A percentile compares a stretch with the other conserved stretches of the same genome.
These are phyloP conservation scores for Populus nigra DNA, from an alignment of 345 rosid genomes.

Conservation along the genomic window DNA sequence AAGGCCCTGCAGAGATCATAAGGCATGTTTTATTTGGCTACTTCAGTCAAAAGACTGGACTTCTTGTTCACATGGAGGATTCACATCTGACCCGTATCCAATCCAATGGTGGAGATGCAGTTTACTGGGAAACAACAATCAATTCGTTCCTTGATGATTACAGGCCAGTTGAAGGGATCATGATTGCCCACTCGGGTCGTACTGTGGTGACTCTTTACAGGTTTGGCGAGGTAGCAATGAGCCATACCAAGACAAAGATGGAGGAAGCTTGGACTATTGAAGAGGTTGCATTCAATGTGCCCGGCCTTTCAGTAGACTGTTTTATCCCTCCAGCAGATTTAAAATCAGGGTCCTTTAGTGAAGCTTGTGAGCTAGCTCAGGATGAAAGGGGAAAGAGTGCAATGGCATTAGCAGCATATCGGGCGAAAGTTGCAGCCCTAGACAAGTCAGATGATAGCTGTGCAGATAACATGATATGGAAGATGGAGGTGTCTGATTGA, in stretches of 20 bases:
- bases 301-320: constrained; percentile 80
- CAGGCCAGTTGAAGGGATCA: constrained; percentile 81
- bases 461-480: constrained; percentile 40
- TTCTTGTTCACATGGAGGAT: constrained; percentile 79
- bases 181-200: constrained; percentile 93
- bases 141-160: constrained; percentile 79
- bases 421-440: constrained; percentile 70
- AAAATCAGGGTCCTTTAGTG: constrained; percentile 52
- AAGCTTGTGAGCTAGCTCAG: constrained; percentile 59
- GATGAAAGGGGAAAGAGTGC: constrained; percentile 61
- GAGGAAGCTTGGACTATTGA: constrained; percentile 94
- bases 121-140: constrained; percentile 90
- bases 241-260: constrained; percentile 89
- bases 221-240: constrained; percentile 84
- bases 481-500: constrained; percentile 45
- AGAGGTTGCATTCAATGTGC: constrained; percentile 92
- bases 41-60: constrained; percentile 90
- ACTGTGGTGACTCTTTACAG: constrained; percentile 84
- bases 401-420: constrained; percentile 44
- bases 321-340: constrained; percentile 91
- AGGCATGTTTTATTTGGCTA: constrained; percentile 83
- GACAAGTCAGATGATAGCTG: constrained; percentile 42
- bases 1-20: constrained; percentile 87
- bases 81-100: constrained; percentile 85
- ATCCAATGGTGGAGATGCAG: constrained; percentile 71